Base-by-base conservation (phyloP, 192 early-diverging fungal genomes). In the Rhizophagus sp. region DNA sequence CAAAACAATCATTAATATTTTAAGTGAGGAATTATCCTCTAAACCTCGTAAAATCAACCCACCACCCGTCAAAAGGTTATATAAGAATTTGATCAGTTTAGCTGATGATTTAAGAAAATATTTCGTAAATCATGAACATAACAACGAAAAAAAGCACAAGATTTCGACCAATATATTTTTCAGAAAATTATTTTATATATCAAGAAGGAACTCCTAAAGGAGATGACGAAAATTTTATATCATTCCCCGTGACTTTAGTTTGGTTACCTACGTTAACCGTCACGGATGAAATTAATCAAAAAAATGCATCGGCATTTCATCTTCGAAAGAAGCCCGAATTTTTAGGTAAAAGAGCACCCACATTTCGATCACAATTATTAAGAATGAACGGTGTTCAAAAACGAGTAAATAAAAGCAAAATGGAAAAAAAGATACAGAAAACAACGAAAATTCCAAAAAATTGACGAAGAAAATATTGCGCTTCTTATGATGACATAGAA, bases 81-180 rank as follows among this genome's bases (percentile, higher is more conserved):
- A 78, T 36, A 30, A 30, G 1, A 30, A 30, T 30, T 30, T 30
- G 1, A 30, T 78, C 10, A 78, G 9, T n/a, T 68, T 78, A 33
- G 34, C 44, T 17, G 65, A 78, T 34, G 76, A 78, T 69, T 36
- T 78, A n/a, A 13, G 52, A 24, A 78, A 75, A 2, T 75, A 52
- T 57, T 41, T 30, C 10, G 19, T 33, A 49, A 68, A 67, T 64
- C 15, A 22, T 22, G n/a, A 24, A 0, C 25, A 41, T 30, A 2
- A n/a, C 1, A 24, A 74, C 36, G 34, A 65, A 61, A 65, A 69
- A 68, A 49, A 49, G 8, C 15, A n/a, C 1, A 24, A 49, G 1
- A 68, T 78, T n/a, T 22, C 44, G 65, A 2, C 65, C 57, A 3
- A 34, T 78, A 19, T 64, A 52, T 57, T 78, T 78, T 33, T 2